Evolutionary conservation across 495 filamentous ascomycete species (phyloP).

Genomic region (Daldinia bambusicola): DNA sequence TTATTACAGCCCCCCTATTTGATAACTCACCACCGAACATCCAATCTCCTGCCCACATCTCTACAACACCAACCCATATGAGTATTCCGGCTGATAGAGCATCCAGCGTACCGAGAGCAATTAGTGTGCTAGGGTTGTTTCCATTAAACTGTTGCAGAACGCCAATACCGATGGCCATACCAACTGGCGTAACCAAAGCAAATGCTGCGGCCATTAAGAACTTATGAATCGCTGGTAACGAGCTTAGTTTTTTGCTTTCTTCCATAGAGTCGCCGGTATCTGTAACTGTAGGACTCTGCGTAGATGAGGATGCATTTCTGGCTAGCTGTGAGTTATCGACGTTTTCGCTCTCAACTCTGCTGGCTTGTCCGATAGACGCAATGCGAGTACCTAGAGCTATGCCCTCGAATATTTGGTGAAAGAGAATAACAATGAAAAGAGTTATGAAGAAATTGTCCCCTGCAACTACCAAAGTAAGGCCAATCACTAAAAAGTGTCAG

Average conservation of each 20-base stretch:
- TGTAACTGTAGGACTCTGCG: constrained; percentile 10
- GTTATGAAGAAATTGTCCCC: constrained; percentile 66
- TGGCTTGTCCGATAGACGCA: constrained; percentile 60
- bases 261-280: constrained; percentile 14
- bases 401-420: constrained; percentile 82
- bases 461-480: constrained; percentile 67
- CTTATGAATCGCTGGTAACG: constrained; percentile 53
- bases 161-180: constrained; percentile 70
- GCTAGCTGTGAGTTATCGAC: constrained; percentile 14
- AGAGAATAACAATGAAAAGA: constrained; percentile 67
- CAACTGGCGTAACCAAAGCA: constrained; percentile 65
- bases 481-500: constrained; percentile 59
- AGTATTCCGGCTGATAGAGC: constrained; percentile 68
- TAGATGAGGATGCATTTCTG: constrained; percentile 13
- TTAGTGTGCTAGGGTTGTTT: constrained; percentile 62
- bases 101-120: constrained; percentile 68
- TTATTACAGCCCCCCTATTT: constrained; percentile 41
- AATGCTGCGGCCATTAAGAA: constrained; percentile 61
- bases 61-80: constrained; percentile 67
- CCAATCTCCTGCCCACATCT: constrained; percentile 70
- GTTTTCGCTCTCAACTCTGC: constrained; percentile 24
- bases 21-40: constrained; percentile 54
- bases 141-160: constrained; percentile 65
- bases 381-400: constrained; percentile 79
- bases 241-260: constrained; percentile 8